Percentiles rank a stretch among this genome's conserved stretches.
These are phyloP conservation scores for Babesia sp. DNA, from an alignment of 169 alveolate species.

Conservation along the genomic window DNA sequence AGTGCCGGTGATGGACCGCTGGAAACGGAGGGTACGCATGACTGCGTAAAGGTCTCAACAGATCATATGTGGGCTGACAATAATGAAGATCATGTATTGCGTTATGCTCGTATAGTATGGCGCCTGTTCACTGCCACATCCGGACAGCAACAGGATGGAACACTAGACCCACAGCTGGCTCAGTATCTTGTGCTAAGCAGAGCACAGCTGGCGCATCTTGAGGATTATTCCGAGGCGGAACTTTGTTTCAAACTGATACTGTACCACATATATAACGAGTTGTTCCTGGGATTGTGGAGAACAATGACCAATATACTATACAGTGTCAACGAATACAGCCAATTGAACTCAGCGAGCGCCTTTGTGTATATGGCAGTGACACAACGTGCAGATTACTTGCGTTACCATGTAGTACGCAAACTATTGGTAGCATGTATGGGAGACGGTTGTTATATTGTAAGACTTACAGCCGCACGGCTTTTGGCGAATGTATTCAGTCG, in stretches of 20 bases:
- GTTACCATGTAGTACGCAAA: conserved; percentile 16
- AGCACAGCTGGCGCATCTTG: background rate
- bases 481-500: conserved; percentile 6
- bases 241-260: conserved; percentile 9
- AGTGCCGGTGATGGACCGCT: background rate
- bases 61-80: background rate
- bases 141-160: conserved; percentile 1
- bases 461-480: conserved; percentile 24
- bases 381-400: conserved; percentile 11
- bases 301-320: conserved; percentile 33
- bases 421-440: conserved; percentile 42
- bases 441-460: conserved; percentile 39
- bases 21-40: background rate
- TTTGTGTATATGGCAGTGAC: conserved; percentile 12
- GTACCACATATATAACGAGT: conserved; percentile 29
- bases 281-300: conserved; percentile 32
- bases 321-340: conserved; percentile 38
- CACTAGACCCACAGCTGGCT: conserved; percentile 3
- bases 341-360: conserved; percentile 30
- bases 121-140: conserved; percentile 16
- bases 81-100: background rate
- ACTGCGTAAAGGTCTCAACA: background rate
- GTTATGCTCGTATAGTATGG: conserved; percentile 1
- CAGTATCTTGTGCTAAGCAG: conserved; percentile 17
- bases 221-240: conserved; percentile 5